A percentile compares a stretch with the other conserved stretches of the same genome.
phyloP scores from a whole-genome alignment of 768 basidiomycete genomes.

The Thelephora ganbajun region DNA sequence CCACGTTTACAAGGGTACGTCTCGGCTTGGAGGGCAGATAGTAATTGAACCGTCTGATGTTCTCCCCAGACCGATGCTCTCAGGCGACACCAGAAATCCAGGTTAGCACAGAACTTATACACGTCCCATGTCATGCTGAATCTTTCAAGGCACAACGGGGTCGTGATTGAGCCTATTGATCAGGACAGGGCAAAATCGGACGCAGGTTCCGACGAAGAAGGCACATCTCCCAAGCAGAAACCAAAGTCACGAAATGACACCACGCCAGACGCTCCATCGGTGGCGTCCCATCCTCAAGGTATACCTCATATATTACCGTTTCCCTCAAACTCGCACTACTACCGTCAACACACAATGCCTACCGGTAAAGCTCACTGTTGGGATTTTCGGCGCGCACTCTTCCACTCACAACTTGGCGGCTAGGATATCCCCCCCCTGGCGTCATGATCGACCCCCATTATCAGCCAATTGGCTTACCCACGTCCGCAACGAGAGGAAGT shows the following conservation, averaged over 20 bases:
- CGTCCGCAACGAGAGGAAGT: conserved; percentile 33
- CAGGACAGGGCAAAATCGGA: conserved; percentile 12
- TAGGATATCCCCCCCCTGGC: conserved; percentile 31
- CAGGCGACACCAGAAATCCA: conserved; percentile 68
- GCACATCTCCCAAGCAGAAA: conserved; percentile 25
- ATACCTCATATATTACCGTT: conserved; percentile 22
- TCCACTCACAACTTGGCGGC: conserved; percentile 2
- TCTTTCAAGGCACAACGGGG: conserved; percentile 45
- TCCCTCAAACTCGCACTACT: conserved; percentile 40
- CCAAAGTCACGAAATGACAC: conserved; percentile 39
- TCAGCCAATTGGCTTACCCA: conserved; percentile 32
- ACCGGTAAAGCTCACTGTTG: conserved; percentile 20
- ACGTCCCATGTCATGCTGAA: conserved; percentile 1
- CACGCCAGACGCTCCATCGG: conserved; percentile 27
- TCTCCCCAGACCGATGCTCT: conserved; percentile 57
- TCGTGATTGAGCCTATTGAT: conserved; percentile 40
- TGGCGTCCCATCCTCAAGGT: conserved; percentile 14
- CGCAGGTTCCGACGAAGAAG: conserved; percentile 13
- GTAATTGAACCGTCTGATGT: conserved; percentile 5
- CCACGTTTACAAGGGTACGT: conserved; percentile 66
- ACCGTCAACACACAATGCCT: conserved; percentile 47
- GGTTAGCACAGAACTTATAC: conserved; percentile 23
- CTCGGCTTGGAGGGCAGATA: conserved; percentile 2
- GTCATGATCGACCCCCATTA: conserved; percentile 30
- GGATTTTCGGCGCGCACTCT: neutral